Evolutionary conservation across 192 early-diverging fungal genomes (phyloP).

Genomic region (Anaeromyces robustus): DNA sequence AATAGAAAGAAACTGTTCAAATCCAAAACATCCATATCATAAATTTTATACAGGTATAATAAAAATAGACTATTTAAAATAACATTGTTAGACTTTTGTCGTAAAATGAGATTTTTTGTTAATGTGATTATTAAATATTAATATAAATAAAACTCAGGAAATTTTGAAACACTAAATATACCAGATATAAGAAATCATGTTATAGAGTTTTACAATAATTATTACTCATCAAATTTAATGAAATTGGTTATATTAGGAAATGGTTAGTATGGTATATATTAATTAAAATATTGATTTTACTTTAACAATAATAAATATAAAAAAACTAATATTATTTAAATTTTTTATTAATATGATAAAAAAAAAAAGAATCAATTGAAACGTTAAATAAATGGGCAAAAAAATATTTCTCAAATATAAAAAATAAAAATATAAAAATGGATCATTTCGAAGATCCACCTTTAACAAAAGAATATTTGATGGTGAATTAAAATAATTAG

Average conservation of each 20-base stretch:
- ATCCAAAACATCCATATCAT: constrained; percentile 63
- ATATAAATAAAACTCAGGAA: constrained; percentile 26
- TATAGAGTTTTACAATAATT: constrained; percentile 72
- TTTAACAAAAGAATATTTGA: not conserved
- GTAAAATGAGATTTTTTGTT: too few relatives aligned
- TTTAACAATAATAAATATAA: too few relatives aligned
- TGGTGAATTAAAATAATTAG: too few relatives aligned
- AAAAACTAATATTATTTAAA: too few relatives aligned
- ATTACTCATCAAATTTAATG: constrained; percentile 95
- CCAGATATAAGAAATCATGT: constrained; percentile 61
- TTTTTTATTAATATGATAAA: too few relatives aligned
- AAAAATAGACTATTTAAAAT: not conserved
- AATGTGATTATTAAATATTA: not conserved
- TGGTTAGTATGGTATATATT: constrained; percentile 14
- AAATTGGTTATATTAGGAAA: constrained; percentile 73
- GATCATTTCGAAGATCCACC: not conserved
- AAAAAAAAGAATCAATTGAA: constrained; percentile 73
- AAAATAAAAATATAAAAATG: not conserved
- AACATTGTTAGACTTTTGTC: too few relatives aligned
- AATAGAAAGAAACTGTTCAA: constrained; percentile 63
- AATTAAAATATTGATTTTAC: not conserved
- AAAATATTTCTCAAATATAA: constrained; percentile 47
- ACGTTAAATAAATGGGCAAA: constrained; percentile 66
- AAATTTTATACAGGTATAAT: constrained; percentile 61
- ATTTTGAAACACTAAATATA: constrained; percentile 61